phyloP scores from a whole-genome alignment of 495 filamentous ascomycete genomes.

The Aspergillus conjunctus region DNA sequence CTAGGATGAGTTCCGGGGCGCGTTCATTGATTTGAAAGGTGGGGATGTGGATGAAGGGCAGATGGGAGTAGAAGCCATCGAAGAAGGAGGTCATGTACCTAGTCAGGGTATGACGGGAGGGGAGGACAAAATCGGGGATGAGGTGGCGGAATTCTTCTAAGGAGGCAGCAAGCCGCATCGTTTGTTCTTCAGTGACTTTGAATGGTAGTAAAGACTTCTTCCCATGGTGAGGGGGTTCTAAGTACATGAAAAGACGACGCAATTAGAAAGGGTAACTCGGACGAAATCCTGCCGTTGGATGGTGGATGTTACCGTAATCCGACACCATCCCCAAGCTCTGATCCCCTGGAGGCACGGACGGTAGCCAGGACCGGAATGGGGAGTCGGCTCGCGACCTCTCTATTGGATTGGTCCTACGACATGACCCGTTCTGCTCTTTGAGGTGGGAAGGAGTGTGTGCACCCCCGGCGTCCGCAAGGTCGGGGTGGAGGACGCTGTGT shows the following conservation, averaged over 20 bases:
- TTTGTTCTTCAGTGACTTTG: conserved; percentile 42
- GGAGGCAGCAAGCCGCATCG: conserved; percentile 38
- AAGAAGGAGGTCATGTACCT: conserved; percentile 34
- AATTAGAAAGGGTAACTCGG: background rate
- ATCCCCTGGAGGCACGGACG: conserved; percentile 41
- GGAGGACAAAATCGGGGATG: conserved; percentile 41
- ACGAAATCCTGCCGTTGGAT: background rate
- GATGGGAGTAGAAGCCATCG: conserved; percentile 15
- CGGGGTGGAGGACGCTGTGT: conserved; percentile 30
- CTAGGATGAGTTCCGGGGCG: conserved; percentile 11
- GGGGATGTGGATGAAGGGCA: conserved; percentile 19
- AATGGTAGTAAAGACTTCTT: conserved; percentile 29
- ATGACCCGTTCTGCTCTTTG: conserved; percentile 28
- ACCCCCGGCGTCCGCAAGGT: conserved; percentile 23
- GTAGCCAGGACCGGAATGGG: conserved; percentile 45
- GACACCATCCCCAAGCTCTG: conserved; percentile 40
- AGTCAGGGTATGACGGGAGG: conserved; percentile 43
- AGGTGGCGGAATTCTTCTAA: conserved; percentile 42
- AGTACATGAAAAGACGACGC: conserved; percentile 1
- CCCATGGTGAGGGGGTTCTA: conserved; percentile 36
- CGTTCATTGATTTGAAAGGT: conserved; percentile 10
- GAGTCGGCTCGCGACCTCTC: conserved; percentile 42
- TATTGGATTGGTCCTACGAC: conserved; percentile 21
- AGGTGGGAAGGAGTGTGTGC: conserved; percentile 11
- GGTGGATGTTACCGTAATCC: conserved; percentile 34